phyloP scores from a whole-genome alignment of 495 filamentous ascomycete species.

The Daldinia concentrica region DNA sequence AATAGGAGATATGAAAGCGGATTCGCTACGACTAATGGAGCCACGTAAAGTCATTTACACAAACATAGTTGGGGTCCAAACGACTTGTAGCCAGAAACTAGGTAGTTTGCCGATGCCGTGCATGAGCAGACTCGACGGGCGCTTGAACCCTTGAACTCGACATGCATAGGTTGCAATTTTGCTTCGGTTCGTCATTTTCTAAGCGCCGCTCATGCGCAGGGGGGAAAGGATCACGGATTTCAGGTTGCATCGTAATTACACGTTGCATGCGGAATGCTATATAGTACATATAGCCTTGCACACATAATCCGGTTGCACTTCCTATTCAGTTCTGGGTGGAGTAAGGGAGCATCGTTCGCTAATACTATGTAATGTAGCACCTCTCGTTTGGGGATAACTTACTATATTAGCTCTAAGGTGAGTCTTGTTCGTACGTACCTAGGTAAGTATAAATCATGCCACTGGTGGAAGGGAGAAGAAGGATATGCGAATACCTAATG shows the following conservation, averaged over 20 bases:
- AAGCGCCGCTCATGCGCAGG: constrained; percentile 37
- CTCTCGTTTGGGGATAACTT: not conserved
- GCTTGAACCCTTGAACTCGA: constrained; percentile 12
- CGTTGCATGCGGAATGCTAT: not conserved
- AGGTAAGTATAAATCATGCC: no score
- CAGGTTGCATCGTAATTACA: constrained; percentile 21
- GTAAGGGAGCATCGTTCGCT: not conserved
- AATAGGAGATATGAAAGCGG: constrained; percentile 16
- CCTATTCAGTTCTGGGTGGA: not conserved
- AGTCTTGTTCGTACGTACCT: not conserved
- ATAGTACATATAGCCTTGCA: constrained; percentile 13
- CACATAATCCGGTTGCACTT: constrained; percentile 6
- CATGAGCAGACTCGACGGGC: constrained; percentile 14
- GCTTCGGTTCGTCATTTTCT: constrained; percentile 28
- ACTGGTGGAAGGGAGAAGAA: not conserved
- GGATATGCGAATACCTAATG: not conserved
- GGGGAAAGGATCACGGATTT: constrained; percentile 14
- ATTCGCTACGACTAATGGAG: constrained; percentile 31
- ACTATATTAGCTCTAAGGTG: not conserved
- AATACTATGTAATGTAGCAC: not conserved
- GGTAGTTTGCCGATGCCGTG: constrained; percentile 19
- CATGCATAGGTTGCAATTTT: not conserved
- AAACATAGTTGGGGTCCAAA: constrained; percentile 18
- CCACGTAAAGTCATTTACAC: constrained; percentile 28
- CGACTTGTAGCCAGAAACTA: not conserved